These are phyloP conservation scores for Diaporthe citrichinensis DNA, from an alignment of 2,329 filamentous ascomycete species.

Conservation along the genomic window DNA sequence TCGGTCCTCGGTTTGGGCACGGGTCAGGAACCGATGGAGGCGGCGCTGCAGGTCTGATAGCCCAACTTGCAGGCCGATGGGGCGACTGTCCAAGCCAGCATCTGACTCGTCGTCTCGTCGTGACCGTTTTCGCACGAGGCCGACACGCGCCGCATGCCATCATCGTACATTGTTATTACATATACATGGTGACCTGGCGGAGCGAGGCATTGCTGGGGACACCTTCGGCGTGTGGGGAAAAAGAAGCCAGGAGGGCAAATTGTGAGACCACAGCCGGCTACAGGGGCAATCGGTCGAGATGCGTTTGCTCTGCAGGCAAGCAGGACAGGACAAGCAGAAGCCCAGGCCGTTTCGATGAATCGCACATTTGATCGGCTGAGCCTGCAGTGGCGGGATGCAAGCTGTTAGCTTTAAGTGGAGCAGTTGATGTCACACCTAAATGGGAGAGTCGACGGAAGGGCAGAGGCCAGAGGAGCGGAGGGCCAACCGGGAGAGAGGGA, in stretches of 20 bases:
- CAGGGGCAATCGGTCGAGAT: slow-evolving; percentile 21
- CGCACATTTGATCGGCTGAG: slow-evolving; percentile 28
- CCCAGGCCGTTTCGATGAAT: slow-evolving; percentile 11
- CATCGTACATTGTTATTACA: not conserved
- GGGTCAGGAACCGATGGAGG: not conserved
- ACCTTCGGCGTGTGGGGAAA: slow-evolving; percentile 5
- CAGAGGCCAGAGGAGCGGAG: not conserved
- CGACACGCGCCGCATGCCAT: slow-evolving; percentile 9
- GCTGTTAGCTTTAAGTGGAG: slow-evolving; percentile 22
- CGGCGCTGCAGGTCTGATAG: slow-evolving; percentile 19
- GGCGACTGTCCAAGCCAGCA: not conserved
- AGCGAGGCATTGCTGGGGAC: not conserved
- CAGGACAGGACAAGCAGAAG: not conserved
- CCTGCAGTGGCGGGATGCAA: slow-evolving; percentile 33
- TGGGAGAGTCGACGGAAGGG: no score
- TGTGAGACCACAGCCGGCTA: not conserved
- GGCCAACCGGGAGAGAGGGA: slow-evolving; percentile 1
- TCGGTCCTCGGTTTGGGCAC: not conserved
- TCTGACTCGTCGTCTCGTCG: slow-evolving; percentile 30
- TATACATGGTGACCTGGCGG: not conserved
- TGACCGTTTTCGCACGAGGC: slow-evolving; percentile 6
- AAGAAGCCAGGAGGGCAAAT: slow-evolving; percentile 1
- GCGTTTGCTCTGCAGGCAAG: slow-evolving; percentile 21
- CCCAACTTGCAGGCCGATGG: slow-evolving; percentile 1
- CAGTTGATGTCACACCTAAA: slow-evolving; percentile 23